phyloP scores from a whole-genome alignment of 441 rosid genomes.

The Macaranga tanarius region DNA sequence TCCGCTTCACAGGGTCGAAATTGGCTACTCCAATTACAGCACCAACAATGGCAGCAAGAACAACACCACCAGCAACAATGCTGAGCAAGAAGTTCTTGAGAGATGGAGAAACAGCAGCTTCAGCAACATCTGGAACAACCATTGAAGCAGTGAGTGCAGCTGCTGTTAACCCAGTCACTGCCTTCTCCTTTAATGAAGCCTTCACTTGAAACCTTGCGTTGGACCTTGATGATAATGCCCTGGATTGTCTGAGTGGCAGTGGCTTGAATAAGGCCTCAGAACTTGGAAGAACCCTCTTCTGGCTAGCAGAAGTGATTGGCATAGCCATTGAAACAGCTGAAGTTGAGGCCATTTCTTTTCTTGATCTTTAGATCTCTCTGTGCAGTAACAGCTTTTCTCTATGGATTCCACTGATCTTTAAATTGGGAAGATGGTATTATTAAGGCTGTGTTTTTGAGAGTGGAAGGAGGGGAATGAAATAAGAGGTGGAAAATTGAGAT shows the following conservation, averaged over 20 bases:
- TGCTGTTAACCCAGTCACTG: constrained; percentile 58
- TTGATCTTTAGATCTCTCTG: constrained; percentile 5
- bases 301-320: constrained; percentile 45
- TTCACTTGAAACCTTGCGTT: constrained; percentile 44
- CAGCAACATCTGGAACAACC: constrained; percentile 71
- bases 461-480: constrained; percentile 7
- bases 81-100: constrained; percentile 92
- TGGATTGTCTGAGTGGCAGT: constrained; percentile 44
- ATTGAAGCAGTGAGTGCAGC: constrained; percentile 73
- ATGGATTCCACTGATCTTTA: constrained; percentile 16
- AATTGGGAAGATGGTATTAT: constrained; percentile 12
- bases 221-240: constrained; percentile 28
- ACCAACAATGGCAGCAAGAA: constrained; percentile 54
- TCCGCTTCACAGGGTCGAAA: constrained; percentile 88
- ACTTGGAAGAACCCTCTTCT: constrained; percentile 31
- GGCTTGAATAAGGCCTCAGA: constrained; percentile 54
- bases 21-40: constrained; percentile 73
- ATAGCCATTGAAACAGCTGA: constrained; percentile 67
- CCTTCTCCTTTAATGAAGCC: constrained; percentile 77
- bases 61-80: constrained; percentile 74
- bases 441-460: constrained; percentile 18
- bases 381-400: constrained; percentile 2
- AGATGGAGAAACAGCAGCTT: constrained; percentile 76
- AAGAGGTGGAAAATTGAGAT: constrained; percentile 43
- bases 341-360: constrained; percentile 53